A percentile compares a stretch with the other conserved stretches of the same genome.
Conservation (phyloP, 352 stramenopile genomes). For the Blastocystis hominis region DNA sequence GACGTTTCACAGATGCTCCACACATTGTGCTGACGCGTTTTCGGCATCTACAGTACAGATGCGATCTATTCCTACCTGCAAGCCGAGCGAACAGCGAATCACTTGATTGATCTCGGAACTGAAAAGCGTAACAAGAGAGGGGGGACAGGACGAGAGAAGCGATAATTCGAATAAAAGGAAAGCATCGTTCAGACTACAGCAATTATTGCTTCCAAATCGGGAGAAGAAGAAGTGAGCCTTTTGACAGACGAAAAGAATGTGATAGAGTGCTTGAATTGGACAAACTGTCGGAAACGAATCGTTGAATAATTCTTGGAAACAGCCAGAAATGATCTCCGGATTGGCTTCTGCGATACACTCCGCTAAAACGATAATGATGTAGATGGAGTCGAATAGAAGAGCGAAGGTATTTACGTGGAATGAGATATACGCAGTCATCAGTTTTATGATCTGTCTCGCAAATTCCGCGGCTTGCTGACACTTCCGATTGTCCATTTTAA, state of each 20-base stretch:
- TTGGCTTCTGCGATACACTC: not conserved
- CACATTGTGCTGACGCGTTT: not conserved
- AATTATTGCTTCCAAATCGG: not conserved
- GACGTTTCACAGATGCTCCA: not conserved
- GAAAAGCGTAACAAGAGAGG: not conserved
- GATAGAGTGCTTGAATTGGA: not conserved
- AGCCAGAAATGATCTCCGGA: not conserved
- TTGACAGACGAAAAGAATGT: not conserved
- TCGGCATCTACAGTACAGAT: not conserved
- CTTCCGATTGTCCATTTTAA: not conserved
- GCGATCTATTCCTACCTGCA: not conserved
- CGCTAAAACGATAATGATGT: not conserved
- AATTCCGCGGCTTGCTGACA: not conserved
- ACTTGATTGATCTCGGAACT: not conserved
- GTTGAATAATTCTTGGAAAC: not conserved
- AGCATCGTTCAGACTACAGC: not conserved
- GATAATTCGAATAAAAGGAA: not conserved
- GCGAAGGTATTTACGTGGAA: not conserved
- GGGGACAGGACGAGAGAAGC: not conserved
- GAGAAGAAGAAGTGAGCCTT: not conserved
- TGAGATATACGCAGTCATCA: not conserved
- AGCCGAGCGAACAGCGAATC: not conserved
- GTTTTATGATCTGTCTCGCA: not conserved
- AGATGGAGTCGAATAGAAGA: not conserved
- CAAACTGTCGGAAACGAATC: not conserved